These are phyloP conservation scores for Fusarium keratoplasticum DNA, from an alignment of 2,329 filamentous ascomycete genomes.

Conservation along the genomic window DNA sequence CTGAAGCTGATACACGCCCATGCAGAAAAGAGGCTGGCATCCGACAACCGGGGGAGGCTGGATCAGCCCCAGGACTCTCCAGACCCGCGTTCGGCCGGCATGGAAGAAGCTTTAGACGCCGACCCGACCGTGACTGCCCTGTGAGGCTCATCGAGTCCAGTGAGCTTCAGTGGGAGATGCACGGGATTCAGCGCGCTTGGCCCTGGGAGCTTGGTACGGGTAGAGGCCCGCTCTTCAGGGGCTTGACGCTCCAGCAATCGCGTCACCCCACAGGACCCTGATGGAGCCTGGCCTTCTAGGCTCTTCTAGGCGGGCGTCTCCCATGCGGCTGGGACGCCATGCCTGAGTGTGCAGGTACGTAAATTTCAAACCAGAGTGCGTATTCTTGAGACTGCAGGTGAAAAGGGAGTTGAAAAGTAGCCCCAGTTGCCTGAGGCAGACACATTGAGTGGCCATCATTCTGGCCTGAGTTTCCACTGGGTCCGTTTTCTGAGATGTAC, in stretches of 20 bases:
- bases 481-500: conserved; percentile 20
- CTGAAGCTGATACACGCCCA: conserved; percentile 24
- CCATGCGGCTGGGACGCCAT: conserved; percentile 7
- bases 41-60: conserved; percentile 15
- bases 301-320: conserved; percentile 10
- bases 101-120: background rate
- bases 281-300: conserved; percentile 21
- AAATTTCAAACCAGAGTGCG: conserved; percentile 40
- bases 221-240: conserved; percentile 34
- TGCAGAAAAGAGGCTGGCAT: conserved; percentile 32
- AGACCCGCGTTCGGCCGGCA: conserved; percentile 4
- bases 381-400: conserved; percentile 26
- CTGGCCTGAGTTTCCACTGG: conserved; percentile 32
- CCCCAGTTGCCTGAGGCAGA: conserved; percentile 48
- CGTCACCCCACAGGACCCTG: conserved; percentile 39
- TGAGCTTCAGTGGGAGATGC: conserved; percentile 11
- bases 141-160: conserved; percentile 32
- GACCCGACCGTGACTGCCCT: conserved; percentile 24
- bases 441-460: conserved; percentile 18
- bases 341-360: conserved; percentile 30
- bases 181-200: conserved; percentile 13
- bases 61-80: conserved; percentile 20
- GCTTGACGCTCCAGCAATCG: conserved; percentile 15
- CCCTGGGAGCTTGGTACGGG: conserved; percentile 15
- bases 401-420: conserved; percentile 10